Percentiles rank a stretch among this genome's conserved stretches.
phyloP scores from a whole-genome alignment of 768 basidiomycete genomes.

The Pulveroboletus frians region DNA sequence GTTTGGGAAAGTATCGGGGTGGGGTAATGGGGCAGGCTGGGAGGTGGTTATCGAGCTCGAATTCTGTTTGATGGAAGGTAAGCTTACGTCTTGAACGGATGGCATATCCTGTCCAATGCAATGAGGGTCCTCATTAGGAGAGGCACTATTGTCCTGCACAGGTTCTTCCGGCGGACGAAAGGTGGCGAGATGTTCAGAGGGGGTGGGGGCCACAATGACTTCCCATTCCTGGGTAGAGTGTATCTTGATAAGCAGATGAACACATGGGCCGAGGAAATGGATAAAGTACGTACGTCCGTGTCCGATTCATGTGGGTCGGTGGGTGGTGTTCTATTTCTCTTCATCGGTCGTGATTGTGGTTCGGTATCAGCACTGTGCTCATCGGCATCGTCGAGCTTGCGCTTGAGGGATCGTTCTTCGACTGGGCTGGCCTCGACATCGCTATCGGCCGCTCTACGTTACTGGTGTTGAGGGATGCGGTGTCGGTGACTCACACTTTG shows the following conservation, averaged over 20 bases:
- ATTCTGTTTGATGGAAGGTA: background rate
- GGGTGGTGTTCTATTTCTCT: constrained; percentile 42
- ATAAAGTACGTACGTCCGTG: constrained; percentile 24
- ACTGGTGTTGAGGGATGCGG: constrained; percentile 26
- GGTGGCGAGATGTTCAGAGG: constrained; percentile 20
- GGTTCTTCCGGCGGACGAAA: constrained; percentile 8
- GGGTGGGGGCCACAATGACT: constrained; percentile 28
- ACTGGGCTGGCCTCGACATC: constrained; percentile 25
- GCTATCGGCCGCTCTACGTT: constrained; percentile 28
- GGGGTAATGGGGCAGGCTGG: constrained; percentile 10
- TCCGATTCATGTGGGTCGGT: constrained; percentile 24
- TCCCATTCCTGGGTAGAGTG: constrained; percentile 28
- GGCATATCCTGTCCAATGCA: background rate
- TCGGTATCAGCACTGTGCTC: constrained; percentile 28
- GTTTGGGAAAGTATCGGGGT: background rate
- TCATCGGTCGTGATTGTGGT: constrained; percentile 24
- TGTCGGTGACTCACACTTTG: constrained; percentile 31
- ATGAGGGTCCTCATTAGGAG: constrained; percentile 1
- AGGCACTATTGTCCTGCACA: constrained; percentile 8
- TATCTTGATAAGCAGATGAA: constrained; percentile 21
- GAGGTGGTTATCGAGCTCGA: constrained; percentile 8
- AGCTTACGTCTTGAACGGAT: constrained; percentile 15
- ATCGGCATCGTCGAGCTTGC: constrained; percentile 28
- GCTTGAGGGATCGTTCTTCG: constrained; percentile 30
- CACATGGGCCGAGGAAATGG: background rate